phyloP scores from a whole-genome alignment of 2,329 filamentous ascomycete species.

The Fusarium tuaranense region DNA sequence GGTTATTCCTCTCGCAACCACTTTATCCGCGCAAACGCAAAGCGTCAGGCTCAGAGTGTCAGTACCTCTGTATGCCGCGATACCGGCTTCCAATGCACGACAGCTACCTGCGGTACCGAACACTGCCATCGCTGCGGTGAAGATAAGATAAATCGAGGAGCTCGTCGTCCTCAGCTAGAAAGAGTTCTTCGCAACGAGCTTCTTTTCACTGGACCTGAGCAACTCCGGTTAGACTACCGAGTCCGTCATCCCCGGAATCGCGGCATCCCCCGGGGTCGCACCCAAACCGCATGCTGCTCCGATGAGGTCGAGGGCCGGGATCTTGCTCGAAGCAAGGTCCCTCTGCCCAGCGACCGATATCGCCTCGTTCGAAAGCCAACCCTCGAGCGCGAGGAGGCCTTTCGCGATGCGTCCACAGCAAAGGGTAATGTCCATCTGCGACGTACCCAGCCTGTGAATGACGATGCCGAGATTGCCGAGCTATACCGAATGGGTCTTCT shows the following conservation, averaged over 20 bases:
- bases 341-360: conserved; percentile 52
- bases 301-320: conserved; percentile 50
- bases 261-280: conserved; percentile 26
- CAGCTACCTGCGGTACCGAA: neutral
- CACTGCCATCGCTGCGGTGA: conserved; percentile 33
- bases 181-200: conserved; percentile 32
- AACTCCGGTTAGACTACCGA: neutral
- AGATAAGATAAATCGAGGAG: conserved; percentile 11
- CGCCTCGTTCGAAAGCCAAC: conserved; percentile 53
- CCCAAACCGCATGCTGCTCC: conserved; percentile 20
- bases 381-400: conserved; percentile 61
- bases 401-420: conserved; percentile 54
- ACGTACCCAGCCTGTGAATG: conserved; percentile 37
- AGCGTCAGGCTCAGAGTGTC: conserved; percentile 43
- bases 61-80: conserved; percentile 36
- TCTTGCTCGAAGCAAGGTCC: conserved; percentile 50
- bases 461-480: conserved; percentile 54
- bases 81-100: conserved; percentile 38
- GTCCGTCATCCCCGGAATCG: conserved; percentile 14
- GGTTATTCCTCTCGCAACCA: conserved; percentile 43
- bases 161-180: conserved; percentile 40
- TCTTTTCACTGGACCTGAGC: conserved; percentile 1
- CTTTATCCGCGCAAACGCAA: conserved; percentile 48
- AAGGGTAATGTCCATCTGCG: conserved; percentile 47
- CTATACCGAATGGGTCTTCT: conserved; percentile 59